Evolutionary conservation across 371 early-diverging fungal species (phyloP), one percentile per base, ranked within the genome.

Genomic region (Lichtheimia hyalospora): DNA sequence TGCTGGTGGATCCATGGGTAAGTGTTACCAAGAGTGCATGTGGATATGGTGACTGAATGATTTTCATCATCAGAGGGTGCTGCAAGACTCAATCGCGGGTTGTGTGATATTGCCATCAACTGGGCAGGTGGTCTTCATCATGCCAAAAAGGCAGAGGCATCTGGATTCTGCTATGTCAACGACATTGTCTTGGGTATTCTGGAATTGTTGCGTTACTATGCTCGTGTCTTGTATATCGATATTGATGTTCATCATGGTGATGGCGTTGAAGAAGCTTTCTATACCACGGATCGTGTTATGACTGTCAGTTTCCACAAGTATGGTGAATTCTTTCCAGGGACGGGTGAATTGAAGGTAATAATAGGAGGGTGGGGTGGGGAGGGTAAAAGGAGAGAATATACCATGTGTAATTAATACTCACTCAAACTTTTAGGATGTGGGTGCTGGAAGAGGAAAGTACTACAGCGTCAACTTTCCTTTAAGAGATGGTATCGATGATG

Each of bases 241-340:
- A 95, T 96, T 64, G 98, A 97, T 69, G 89, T 96, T 57, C 98
- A 97, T 73, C 98, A 97, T 68, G 98, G 98, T 24, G 98, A 97
- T 69, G 98, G 96, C 43, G 98, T 97, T 4, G 95, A 94, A 62
- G 94, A 97, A 71, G 97, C 97, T 4, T 97, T 97, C 66, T 92
- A 92, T 58, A 81, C 84, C n/a, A 90, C 91, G 14, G 93, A 96
- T 62, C 84, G 96, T 48, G 97, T 96, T 6, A 89, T 95, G 89
- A 96, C 96, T 0, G 89, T 95, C 15, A 92, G 92, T 1, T 92
- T 96, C 67, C 98, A 97, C 75, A 96, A 94, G 75, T 95, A 94
- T 56, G 95, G 93, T 40, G 90, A 89, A 21, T 98, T 92, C 70
- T 98, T 96, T 71, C 98, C 98, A 0, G 93, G 92, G 6, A 97